phyloP scores from a whole-genome alignment of 148 eudicot species.

The Arbutus unedo region DNA sequence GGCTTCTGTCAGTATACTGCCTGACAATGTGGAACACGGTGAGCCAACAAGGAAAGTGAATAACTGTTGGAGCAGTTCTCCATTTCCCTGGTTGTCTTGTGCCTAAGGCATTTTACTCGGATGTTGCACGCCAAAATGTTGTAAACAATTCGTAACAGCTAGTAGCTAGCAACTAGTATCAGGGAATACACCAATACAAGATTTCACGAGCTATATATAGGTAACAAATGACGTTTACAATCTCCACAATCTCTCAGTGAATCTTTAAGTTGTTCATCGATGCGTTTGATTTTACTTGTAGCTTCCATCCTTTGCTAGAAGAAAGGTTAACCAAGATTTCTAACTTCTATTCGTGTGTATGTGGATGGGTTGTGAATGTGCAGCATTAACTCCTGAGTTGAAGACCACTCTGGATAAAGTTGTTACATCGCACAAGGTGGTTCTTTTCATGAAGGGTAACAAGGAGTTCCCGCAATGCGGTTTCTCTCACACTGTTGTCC shows the following conservation, averaged over 20 bases:
- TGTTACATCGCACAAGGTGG: slow-evolving; percentile 71
- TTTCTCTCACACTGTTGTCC: slow-evolving; percentile 85
- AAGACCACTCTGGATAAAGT: slow-evolving; percentile 87
- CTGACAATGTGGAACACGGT: background rate
- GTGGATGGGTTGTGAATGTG: slow-evolving; percentile 16
- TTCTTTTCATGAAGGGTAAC: slow-evolving; percentile 94
- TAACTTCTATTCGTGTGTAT: background rate
- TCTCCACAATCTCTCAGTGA: background rate
- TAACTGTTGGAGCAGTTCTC: background rate
- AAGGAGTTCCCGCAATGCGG: slow-evolving; percentile 98
- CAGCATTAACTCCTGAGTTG: slow-evolving; percentile 81
- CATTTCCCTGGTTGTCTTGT: background rate
- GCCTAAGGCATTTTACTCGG: background rate
- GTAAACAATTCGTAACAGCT: background rate
- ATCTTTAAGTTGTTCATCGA: background rate
- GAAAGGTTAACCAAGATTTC: slow-evolving; percentile 1
- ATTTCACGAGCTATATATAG: too few relatives aligned
- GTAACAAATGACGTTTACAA: too few relatives aligned
- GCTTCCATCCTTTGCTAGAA: background rate
- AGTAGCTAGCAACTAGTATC: background rate
- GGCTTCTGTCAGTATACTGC: background rate
- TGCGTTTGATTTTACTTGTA: background rate
- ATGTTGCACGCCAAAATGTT: background rate
- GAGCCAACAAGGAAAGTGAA: background rate
- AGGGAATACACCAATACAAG: too few relatives aligned